A percentile compares a stretch with the other conserved stretches of the same genome.
phyloP scores from a whole-genome alignment of 805 yeast species.

The Starmerella sp. region DNA sequence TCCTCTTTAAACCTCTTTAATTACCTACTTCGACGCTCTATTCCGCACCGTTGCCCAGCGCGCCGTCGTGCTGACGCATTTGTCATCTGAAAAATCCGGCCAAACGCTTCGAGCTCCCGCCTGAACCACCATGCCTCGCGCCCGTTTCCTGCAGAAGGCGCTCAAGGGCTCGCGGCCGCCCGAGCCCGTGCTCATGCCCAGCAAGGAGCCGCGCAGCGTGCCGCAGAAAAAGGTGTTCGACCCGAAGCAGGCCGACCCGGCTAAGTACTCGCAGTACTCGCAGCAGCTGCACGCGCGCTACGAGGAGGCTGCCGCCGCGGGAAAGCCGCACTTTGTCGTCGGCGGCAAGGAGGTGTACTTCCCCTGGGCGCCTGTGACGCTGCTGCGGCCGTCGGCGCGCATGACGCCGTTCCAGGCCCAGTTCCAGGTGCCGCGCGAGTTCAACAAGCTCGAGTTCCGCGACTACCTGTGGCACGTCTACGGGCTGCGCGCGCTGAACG shows the following conservation, averaged over 20 bases:
- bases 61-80: not conserved
- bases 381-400: constrained; percentile 86
- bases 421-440: constrained; percentile 84
- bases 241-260: constrained; percentile 18
- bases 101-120: not conserved
- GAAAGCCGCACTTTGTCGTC: constrained; percentile 66
- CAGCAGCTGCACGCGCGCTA: constrained; percentile 16
- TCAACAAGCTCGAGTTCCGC: constrained; percentile 87
- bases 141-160: constrained; percentile 18
- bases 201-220: not conserved
- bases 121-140: constrained; percentile 21
- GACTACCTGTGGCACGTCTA: constrained; percentile 86
- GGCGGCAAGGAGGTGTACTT: constrained; percentile 71
- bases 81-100: constrained; percentile 9
- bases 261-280: constrained; percentile 19
- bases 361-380: constrained; percentile 72
- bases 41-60: not conserved
- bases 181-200: constrained; percentile 18
- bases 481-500: constrained; percentile 78
- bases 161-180: constrained; percentile 22
- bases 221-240: constrained; percentile 12
- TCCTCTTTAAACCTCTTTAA: no score
- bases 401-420: constrained; percentile 96
- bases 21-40: no score
- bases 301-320: constrained; percentile 25